Evolutionary conservation across 2,329 filamentous ascomycete genomes (phyloP).

Genomic region (Botryotinia globosa): DNA sequence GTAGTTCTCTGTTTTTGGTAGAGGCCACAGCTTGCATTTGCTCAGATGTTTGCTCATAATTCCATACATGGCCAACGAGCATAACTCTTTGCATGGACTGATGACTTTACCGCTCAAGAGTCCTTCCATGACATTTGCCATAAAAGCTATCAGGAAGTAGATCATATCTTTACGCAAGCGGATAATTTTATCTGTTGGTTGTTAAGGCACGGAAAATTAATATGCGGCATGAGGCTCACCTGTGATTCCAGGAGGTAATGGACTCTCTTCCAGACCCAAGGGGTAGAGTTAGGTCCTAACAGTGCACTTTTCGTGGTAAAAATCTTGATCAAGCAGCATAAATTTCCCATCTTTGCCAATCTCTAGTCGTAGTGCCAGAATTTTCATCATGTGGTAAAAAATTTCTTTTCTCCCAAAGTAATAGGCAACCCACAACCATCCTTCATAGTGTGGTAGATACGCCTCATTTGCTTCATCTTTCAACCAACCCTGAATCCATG

Average conservation of each 20-base stretch:
- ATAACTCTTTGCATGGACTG: background rate
- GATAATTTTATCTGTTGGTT: background rate
- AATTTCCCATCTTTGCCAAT: background rate
- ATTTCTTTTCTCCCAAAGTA: background rate
- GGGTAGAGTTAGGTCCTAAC: accelerated
- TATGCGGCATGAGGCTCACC: background rate
- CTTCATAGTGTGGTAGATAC: background rate
- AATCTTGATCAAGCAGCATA: background rate
- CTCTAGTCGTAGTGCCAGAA: background rate
- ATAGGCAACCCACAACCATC: background rate
- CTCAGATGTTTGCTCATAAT: background rate
- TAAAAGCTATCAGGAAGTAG: accelerated
- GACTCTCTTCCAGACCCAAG: background rate
- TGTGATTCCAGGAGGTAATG: background rate
- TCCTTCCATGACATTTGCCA: accelerated
- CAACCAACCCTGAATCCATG: background rate
- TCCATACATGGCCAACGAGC: background rate
- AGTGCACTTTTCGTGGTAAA: accelerated
- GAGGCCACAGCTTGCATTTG: background rate
- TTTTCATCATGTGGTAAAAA: background rate
- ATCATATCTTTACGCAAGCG: background rate
- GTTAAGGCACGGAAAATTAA: background rate
- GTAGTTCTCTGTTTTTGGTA: background rate
- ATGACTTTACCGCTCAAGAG: background rate
- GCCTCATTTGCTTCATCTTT: background rate